Evolutionary conservation across 202 grass and related monocot genomes (phyloP), one percentile per base, ranked within the genome.

Genomic region (Panicum virgatum): DNA sequence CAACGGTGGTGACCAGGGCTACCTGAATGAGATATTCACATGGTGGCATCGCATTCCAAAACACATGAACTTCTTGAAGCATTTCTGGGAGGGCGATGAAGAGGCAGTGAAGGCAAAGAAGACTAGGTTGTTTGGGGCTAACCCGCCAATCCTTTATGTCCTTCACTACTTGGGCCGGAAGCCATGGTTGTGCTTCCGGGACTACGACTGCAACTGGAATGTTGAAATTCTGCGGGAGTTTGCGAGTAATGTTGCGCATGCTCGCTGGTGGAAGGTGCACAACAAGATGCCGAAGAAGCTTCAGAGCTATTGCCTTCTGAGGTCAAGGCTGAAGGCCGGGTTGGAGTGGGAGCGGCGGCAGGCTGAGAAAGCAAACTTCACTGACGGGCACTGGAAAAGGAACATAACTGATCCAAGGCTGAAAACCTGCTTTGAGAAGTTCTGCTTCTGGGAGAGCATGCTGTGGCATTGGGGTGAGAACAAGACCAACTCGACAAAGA

Each of bases 361-460:
- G 81, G 92, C 94, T 0, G 86, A 89, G 90, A 94, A 91, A 64
- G 88, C 88, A 6, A 94, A 94, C 78, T 92, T 85, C 66, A 83
- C 73, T 0, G 94, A 97, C 22, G 92, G 86, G 61, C 94, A 97
- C 80, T 97, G 92, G 92, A 82, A 72, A 19, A 82, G 75, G 19
- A 92, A 90, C 78, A 88, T 97, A n/a, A 92, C 86, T 0, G 94
- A 97, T 72, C 78, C 78, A 5, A 84, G 94, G 72, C 77, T 92
- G 48, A 90, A 92, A 11, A 91, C 66, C 19, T 97, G 94, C 84
- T 87, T 86, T 47, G 94, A 97, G 88, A 94, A 97, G 75, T 97
- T 97, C 83, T 97, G 94, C 86, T 92, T 85, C 83, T 97, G 94
- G 94, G 92, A 97, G 85, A 94, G 92, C 70, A 94, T 97, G 94